phyloP scores from a whole-genome alignment of 2,329 filamentous ascomycete genomes.

The Zelopaecilomyces penicillatus region DNA sequence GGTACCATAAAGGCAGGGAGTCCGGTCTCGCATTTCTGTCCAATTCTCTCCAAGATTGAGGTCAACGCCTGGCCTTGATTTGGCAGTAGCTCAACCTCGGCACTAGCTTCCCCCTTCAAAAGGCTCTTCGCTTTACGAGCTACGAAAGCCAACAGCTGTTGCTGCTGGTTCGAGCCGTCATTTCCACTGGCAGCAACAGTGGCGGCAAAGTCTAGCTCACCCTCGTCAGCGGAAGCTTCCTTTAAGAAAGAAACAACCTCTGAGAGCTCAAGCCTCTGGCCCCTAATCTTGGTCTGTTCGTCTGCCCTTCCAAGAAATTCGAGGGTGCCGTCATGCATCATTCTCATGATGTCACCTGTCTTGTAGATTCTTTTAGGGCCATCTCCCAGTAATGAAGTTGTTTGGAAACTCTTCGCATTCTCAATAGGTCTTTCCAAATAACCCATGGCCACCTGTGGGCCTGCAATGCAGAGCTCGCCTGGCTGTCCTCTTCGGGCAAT shows the following conservation, averaged over 20 bases:
- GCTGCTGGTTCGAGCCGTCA: no score
- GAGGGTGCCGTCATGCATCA: slow-evolving; percentile 11
- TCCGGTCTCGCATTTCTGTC: no score
- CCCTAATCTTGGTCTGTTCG: slow-evolving; percentile 11
- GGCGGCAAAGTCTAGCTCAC: slow-evolving; percentile 10
- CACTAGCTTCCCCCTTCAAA: no score
- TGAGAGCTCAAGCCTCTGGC: slow-evolving; percentile 9
- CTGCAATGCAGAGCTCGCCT: slow-evolving; percentile 35
- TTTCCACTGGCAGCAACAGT: slow-evolving; percentile 1
- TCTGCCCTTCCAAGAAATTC: slow-evolving; percentile 10
- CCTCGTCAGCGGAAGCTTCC: slow-evolving; percentile 4
- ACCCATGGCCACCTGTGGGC: slow-evolving; percentile 34
- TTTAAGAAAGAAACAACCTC: slow-evolving; percentile 6
- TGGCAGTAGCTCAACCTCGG: no score
- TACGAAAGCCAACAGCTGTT: no score
- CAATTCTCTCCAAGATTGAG: no score
- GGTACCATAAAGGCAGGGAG: no score
- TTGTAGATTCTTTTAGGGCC: slow-evolving; percentile 8
- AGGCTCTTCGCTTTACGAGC: no score
- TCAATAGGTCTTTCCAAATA: slow-evolving; percentile 28
- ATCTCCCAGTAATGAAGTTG: slow-evolving; percentile 4
- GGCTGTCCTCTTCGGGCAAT: no score
- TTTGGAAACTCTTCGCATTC: slow-evolving; percentile 8
- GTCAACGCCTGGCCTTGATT: no score
- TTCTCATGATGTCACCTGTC: slow-evolving; percentile 12